phyloP scores from a whole-genome alignment of 306 rosid species.

The Cicer yamashitae region DNA sequence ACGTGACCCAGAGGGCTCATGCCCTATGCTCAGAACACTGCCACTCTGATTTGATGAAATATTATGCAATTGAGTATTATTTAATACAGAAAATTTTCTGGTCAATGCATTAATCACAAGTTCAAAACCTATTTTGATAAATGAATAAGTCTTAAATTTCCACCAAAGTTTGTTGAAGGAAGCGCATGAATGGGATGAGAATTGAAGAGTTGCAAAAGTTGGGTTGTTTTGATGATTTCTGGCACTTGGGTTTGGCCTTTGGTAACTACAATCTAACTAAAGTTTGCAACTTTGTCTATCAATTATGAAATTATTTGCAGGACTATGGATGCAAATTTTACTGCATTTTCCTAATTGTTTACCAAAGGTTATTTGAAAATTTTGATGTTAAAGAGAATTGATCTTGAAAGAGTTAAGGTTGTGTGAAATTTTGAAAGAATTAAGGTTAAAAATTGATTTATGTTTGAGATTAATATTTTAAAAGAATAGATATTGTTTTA shows the following conservation, averaged over 20 bases:
- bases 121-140: not conserved
- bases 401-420: no score
- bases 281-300: no score
- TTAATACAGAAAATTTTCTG: not conserved
- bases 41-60: not conserved
- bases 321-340: no score
- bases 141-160: no score
- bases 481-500: no score
- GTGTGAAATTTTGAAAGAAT: not conserved
- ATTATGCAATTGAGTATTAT: accelerated
- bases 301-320: no score
- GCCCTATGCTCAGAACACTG: no score
- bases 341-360: no score
- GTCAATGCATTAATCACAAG: not conserved
- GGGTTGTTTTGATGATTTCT: not conserved
- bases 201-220: not conserved
- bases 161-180: not conserved
- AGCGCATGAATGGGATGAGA: not conserved
- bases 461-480: not conserved
- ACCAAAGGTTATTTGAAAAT: no score
- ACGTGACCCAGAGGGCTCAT: no score
- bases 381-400: no score
- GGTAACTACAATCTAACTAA: not conserved
- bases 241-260: not conserved
- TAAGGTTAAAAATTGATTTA: not conserved